phyloP scores from a whole-genome alignment of 441 rosid genomes.

The Pelargonium fulgidum region DNA sequence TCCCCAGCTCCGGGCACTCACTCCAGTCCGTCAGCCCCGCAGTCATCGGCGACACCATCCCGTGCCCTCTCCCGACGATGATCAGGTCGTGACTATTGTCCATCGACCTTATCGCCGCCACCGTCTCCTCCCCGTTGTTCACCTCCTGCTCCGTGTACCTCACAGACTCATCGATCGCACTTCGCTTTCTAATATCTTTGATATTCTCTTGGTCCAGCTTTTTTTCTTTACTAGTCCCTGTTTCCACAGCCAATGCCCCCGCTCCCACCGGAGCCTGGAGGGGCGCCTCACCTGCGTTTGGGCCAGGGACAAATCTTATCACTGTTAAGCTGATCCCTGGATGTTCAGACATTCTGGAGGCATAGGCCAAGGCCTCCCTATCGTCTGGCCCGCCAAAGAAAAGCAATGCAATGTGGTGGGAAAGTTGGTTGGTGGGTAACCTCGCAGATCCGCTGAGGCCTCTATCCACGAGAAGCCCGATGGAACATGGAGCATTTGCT shows the following conservation, averaged over 20 bases:
- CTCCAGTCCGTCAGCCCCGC: constrained; percentile 97
- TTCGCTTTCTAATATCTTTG: constrained; percentile 42
- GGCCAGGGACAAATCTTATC: constrained; percentile 49
- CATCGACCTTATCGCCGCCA: constrained; percentile 61
- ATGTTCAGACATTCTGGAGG: constrained; percentile 74
- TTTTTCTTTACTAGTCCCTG: constrained; percentile 35
- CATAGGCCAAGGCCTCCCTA: constrained; percentile 77
- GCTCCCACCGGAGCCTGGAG: constrained; percentile 2
- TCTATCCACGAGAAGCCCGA: constrained; percentile 85
- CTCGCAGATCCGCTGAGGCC: constrained; percentile 58
- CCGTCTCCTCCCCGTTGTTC: constrained; percentile 80
- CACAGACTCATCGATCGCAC: constrained; percentile 36
- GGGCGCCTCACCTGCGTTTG: constrained; percentile 25
- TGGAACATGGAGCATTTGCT: constrained; percentile 70
- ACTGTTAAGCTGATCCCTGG: constrained; percentile 58
- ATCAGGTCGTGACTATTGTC: constrained; percentile 65
- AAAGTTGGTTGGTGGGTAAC: constrained; percentile 44
- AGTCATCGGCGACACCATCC: constrained; percentile 57
- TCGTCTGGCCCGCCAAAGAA: constrained; percentile 90
- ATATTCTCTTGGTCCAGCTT: constrained; percentile 53
- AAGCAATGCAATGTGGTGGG: constrained; percentile 61
- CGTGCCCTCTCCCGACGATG: constrained; percentile 89
- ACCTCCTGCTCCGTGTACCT: constrained; percentile 45
- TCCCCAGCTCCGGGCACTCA: constrained; percentile 95
- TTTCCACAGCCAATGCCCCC: constrained; percentile 21